Evolutionary conservation across 805 yeast genomes (phyloP), one percentile per base, ranked within the genome.

Genomic region (Candida sakaeoensis): DNA sequence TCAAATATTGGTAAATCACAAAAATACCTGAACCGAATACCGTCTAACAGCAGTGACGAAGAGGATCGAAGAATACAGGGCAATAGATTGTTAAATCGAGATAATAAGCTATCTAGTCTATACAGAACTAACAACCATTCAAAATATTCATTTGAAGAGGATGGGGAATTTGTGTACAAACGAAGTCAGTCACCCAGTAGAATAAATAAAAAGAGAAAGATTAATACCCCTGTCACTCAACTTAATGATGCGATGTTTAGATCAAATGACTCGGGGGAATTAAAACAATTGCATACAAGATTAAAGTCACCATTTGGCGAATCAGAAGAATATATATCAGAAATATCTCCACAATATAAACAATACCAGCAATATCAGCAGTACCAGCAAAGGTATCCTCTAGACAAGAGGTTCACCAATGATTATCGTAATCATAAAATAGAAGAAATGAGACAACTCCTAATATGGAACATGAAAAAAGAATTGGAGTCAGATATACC

Each of bases 391-490:
- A 25, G 5, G 7, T 9, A 6, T 17, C 13, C 27, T 25, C 56
- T 37, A 8, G 47, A 53, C 29, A 60, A 58, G 33, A 63, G 84
- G 48, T 12, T 13, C 10, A 10, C 32, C 18, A 15, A 15, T 15
- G 18, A 28, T 13, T 7, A 5, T 4, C 54, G 83, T 38, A 90
- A 84, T 54, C 65, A 70, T 1, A 80, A 77, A 33, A 76, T 85
- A 1, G 83, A 80, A 49, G 70, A 79, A 46, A 79, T 85, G 82
- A 68, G 82, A 46, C 88, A 82, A 51, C 55, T 85, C 19, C 54
- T 85, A 34, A 65, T 76, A 2, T 84, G 91, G 93, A 77, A 85
- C 46, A 68, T 78, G 23, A 75, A 75, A 44, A 68, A 81, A 49
- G 66, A 69, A 25, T 47, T 74, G 31, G 64, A 60, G 27, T 54